Base-by-base conservation (phyloP, 106 monocot genomes). In the Acorus gramineus region DNA sequence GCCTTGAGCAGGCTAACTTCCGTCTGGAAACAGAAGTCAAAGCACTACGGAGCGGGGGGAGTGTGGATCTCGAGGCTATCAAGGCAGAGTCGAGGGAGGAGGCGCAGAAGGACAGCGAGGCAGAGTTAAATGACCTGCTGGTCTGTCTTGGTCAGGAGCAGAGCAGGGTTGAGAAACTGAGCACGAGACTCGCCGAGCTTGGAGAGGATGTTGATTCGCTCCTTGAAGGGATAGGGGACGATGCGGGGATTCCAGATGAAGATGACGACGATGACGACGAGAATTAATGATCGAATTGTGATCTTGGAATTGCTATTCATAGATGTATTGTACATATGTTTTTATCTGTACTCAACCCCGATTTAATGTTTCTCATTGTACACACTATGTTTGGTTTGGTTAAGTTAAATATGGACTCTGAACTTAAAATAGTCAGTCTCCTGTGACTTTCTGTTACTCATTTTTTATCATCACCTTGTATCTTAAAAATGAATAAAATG, bases 81-180 rank as follows among this genome's bases (percentile, higher is more conserved):
- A 82, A 61, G 57, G 87, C 62, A 6, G 76, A 79, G 64, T 91
- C 96, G 12, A 92, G 81, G 62, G 92, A 92, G 54, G 98, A 79
- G 70, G 98, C 98, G 2, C 77, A 89, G 75, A 88, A 88, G 71
- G 98, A 98, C 59, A 81, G 71, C 6, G 98, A 98, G 50, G 78
- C 81, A 2, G 98, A 98, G 57, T 75, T 98, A 50, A 98, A 78
- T 62, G 98, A 98, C 67, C 71, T 98, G 49, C 78, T 98, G 2
- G 98, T 98, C 70, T 98, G 98, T 57, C 73, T 98, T 46, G 98
- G 98, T 9, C 92, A 98, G 69, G 98, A 98, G 66, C 98, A 98
- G 71, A 98, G 81, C 71, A 98, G 89, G 75, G 92, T 98, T 42
- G 92, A 92, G 83, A 98, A 76, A 71, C 70, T 98, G 76, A 86